Conservation (phyloP, 1,284 basidiomycete species). For the Tilletia setariae region DNA sequence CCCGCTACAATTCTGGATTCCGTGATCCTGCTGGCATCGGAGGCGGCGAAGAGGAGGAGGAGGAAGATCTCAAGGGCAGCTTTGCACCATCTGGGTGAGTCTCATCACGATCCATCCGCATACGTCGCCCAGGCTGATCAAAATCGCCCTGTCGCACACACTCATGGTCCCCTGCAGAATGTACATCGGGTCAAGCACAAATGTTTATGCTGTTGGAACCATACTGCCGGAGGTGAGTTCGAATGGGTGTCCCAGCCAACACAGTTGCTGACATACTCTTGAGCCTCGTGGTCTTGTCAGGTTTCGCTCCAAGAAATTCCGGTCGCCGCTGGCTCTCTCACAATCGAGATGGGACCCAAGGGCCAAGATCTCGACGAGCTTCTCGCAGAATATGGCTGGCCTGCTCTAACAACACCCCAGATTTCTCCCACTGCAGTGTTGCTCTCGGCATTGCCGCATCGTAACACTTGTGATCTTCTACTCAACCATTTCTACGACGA, state of each 20-base stretch:
- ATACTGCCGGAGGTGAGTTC: not conserved
- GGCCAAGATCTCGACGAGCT: conserved; percentile 32
- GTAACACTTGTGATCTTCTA: conserved; percentile 30
- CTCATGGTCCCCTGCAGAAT: not conserved
- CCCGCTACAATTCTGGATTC: not conserved
- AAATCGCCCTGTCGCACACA: too few relatives aligned
- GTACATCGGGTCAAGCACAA: not conserved
- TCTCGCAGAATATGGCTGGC: conserved; percentile 42
- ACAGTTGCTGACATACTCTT: not conserved
- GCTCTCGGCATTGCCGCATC: conserved; percentile 31
- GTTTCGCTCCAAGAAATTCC: conserved; percentile 10
- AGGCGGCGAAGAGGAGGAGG: not conserved
- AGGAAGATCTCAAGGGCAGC: not conserved
- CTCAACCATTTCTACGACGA: conserved; percentile 42
- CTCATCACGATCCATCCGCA: too few relatives aligned
- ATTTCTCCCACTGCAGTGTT: conserved; percentile 27
- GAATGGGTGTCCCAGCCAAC: not conserved
- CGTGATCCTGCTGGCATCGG: not conserved
- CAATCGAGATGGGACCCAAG: not conserved
- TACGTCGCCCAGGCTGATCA: too few relatives aligned
- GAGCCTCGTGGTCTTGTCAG: not conserved
- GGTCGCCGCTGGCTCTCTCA: not conserved
- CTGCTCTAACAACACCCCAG: conserved; percentile 16
- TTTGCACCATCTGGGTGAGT: conserved; percentile 8
- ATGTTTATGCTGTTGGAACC: conserved; percentile 7